Base-by-base conservation (phyloP, 2,329 filamentous ascomycete species). In the Fusarium napiforme region DNA sequence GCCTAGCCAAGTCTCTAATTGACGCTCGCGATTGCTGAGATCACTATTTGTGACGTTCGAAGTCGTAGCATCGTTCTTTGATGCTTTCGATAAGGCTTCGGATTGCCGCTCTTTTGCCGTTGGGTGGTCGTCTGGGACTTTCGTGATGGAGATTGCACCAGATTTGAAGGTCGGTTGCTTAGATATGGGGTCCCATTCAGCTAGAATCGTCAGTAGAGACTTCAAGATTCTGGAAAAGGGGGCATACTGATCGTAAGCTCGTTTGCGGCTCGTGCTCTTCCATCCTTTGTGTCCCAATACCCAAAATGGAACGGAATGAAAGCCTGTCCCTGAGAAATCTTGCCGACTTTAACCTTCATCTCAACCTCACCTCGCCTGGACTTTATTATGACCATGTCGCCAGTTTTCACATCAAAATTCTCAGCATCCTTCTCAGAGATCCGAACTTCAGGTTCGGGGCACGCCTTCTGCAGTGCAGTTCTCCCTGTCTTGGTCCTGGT, bases 261-360 rank as follows among this genome's bases (percentile, higher is more conserved):
- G 16, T 64, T 61, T 19, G 26, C 32, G 1, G 61, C 61, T n/a
- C 32, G 23, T 9, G 56, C 45, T 4, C 61, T 64, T 19, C 39
- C 32, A 11, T 64, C 45, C 15, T 61, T 26, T 3, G n/a, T 39
- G 2, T 64, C 56, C 2, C 46, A 52, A 2, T 61, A 64, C 3
- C 39, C 56, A 7, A 64, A 61, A 19, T 64, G 61, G 5, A 52
- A 64, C 7, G 61, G 56, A 1, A 64, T 64, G 1, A 64, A 64
- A 0, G 45, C 61, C 0, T 61, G 56, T 0, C 37, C 56, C n/a
- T 50, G 45, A 1, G 45, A 49, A 5, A 45, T 64, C 32, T 61
- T 28, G 10, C 56, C 37, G 4, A 61, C 39, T 1, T 60, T 64
- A 0, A 46, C 45, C 30, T 61, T 52, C 21, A 64, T 50, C 12